These are phyloP conservation scores for Saccharomycopsis hybrid DNA, from an alignment of 1,139 yeast genomes.

Conservation along the genomic window DNA sequence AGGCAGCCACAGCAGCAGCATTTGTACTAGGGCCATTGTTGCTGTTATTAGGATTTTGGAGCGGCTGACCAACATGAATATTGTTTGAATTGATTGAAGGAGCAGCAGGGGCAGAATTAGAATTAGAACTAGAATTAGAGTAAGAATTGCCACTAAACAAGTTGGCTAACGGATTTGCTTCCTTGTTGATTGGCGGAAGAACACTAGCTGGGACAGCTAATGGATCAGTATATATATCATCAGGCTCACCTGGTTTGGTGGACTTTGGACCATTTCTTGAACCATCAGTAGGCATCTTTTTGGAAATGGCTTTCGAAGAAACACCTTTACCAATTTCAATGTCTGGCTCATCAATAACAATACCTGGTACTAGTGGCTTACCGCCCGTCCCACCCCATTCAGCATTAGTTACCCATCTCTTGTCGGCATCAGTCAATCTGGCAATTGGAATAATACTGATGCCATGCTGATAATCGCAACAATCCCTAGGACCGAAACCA, in stretches of 20 bases:
- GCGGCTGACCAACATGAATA: neutral
- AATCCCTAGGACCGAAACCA: conserved; percentile 97
- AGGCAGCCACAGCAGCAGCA: conserved; percentile 20
- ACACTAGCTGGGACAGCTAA: conserved; percentile 43
- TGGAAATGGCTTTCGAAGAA: conserved; percentile 85
- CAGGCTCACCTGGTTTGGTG: conserved; percentile 57
- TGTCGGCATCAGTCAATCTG: conserved; percentile 90
- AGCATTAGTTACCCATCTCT: conserved; percentile 80
- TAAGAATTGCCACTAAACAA: conserved; percentile 31
- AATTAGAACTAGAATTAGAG: neutral
- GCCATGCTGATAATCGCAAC: conserved; percentile 92
- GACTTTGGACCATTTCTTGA: conserved; percentile 82
- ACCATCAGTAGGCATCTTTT: conserved; percentile 84
- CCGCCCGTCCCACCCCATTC: conserved; percentile 99
- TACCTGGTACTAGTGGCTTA: conserved; percentile 69
- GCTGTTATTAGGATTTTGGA: neutral
- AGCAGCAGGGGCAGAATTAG: neutral
- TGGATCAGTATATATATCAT: conserved; percentile 32
- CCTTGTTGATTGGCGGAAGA: conserved; percentile 14
- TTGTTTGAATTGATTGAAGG: too few species aligned
- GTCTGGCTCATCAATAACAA: conserved; percentile 94
- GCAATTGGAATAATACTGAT: conserved; percentile 78
- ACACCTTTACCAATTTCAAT: conserved; percentile 94
- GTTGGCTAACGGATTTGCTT: conserved; percentile 48
- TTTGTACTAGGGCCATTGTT: neutral